Evolutionary conservation across 2,329 filamentous ascomycete species (phyloP), one percentile per base, ranked within the genome.

Genomic region (Claviceps cyperi): DNA sequence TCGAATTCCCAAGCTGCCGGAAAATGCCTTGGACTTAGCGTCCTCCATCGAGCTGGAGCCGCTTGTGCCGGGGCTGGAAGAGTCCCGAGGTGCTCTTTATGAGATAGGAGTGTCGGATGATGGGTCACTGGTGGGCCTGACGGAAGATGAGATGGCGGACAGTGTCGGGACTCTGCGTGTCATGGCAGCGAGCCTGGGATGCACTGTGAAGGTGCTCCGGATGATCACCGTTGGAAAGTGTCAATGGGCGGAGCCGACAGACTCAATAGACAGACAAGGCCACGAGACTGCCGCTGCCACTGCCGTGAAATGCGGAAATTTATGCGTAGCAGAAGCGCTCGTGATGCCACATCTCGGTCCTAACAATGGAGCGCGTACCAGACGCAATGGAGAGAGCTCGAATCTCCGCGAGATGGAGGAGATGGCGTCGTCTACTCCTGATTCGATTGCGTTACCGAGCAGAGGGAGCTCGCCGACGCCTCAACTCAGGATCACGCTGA

Each of bases 91-190:
- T 5, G 92, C 92, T 1, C 67, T 97, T 47, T 98, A 98, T 59
- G 91, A 98, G 65, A 94, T 98, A 64, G 92, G 92, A 0, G 89
- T 98, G 9, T 85, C 90, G 28, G 92, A 98, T 64, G 89, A 97
- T 68, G 92, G 92, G 7, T 88, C 84, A 0, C 81, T 98, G 51
- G 80, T 95, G 41, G 92, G 92, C 0, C 72, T 98, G 45, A 86
- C 87, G 2, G 81, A 86, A 55, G 89, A 96, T 61, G 92, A 98
- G 66, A 79, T 98, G 74, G 80, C 91, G 53, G 91, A 97, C 66
- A 96, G 89, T 62, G 73, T 97, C 53, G 77, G 77, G 41, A 96
- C 90, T 51, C 69, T 98, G 38, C 80, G 82, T 53, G 81, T 86
- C 47, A 98, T 98, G 91, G 91, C 92, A 38, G 85, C 87, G 11